A percentile compares a stretch with the other conserved stretches of the same genome.
These are phyloP conservation scores for Daldinia bambusicola DNA, from an alignment of 495 filamentous ascomycete genomes.

Conservation along the genomic window DNA sequence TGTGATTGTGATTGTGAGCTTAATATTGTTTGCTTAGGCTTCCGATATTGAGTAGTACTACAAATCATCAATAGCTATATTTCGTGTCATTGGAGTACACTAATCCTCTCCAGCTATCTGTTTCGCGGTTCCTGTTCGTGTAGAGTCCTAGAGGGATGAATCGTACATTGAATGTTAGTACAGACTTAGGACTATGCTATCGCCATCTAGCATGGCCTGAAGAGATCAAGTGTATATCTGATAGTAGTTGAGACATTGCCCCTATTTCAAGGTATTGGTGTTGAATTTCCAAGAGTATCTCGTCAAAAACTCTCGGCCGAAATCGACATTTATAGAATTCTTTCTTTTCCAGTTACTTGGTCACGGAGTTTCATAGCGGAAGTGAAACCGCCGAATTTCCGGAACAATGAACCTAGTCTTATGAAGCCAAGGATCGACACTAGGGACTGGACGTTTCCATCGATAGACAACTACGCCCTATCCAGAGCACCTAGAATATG, in stretches of 20 bases:
- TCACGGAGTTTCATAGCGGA: background rate
- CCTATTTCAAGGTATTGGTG: background rate
- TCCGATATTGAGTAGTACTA: background rate
- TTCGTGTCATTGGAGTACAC: too few species aligned
- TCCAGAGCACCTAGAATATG: background rate
- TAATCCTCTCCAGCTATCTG: background rate
- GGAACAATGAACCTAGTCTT: background rate
- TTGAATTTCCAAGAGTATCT: background rate
- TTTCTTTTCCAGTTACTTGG: background rate
- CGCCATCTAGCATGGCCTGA: background rate
- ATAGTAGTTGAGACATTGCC: background rate
- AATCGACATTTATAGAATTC: background rate
- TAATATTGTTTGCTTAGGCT: constrained; percentile 2
- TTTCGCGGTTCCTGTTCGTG: background rate
- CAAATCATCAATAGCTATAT: too few species aligned
- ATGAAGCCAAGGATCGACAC: background rate
- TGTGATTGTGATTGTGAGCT: background rate
- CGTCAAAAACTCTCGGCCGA: background rate
- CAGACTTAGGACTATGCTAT: background rate
- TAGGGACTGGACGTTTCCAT: background rate
- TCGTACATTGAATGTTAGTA: background rate
- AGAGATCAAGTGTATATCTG: background rate
- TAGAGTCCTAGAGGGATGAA: background rate
- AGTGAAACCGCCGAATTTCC: background rate
- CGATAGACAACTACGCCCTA: background rate